phyloP scores from a whole-genome alignment of 768 basidiomycete genomes.

The Suillus plorans region DNA sequence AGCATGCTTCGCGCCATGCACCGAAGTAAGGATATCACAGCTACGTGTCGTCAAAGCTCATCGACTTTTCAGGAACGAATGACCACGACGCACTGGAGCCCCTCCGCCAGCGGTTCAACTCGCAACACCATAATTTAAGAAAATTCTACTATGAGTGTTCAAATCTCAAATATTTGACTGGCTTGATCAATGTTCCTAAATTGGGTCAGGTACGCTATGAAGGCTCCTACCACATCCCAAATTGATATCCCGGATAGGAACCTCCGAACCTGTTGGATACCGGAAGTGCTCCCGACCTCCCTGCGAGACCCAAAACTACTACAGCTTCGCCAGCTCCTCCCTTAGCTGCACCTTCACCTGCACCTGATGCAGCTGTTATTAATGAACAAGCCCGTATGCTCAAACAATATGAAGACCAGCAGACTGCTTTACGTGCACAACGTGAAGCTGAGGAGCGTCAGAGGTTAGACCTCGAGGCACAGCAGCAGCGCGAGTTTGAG shows the following conservation, averaged over 20 bases:
- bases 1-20: slow-evolving; percentile 99
- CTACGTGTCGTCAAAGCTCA: slow-evolving; percentile 8
- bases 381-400: slow-evolving; percentile 92
- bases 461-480: slow-evolving; percentile 73
- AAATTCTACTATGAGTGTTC: slow-evolving; percentile 99
- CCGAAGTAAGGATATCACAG: slow-evolving; percentile 56
- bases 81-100: slow-evolving; percentile 89
- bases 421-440: slow-evolving; percentile 78
- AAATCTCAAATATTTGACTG: slow-evolving; percentile 96
- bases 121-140: slow-evolving; percentile 90
- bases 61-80: slow-evolving; percentile 68
- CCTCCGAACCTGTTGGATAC: slow-evolving; percentile 91
- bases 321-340: slow-evolving; percentile 61
- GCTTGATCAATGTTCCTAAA: slow-evolving; percentile 97
- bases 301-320: slow-evolving; percentile 69
- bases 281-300: slow-evolving; percentile 82
- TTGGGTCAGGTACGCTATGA: slow-evolving; percentile 68
- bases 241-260: slow-evolving; percentile 54
- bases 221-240: background rate
- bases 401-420: slow-evolving; percentile 95
- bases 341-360: slow-evolving; percentile 68
- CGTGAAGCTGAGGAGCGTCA: slow-evolving; percentile 81
- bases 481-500: slow-evolving; percentile 87
- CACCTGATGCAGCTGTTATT: slow-evolving; percentile 68
- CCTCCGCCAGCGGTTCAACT: slow-evolving; percentile 79